These are phyloP conservation scores for Harrya chromipes DNA, from an alignment of 768 basidiomycete species.

Conservation along the genomic window DNA sequence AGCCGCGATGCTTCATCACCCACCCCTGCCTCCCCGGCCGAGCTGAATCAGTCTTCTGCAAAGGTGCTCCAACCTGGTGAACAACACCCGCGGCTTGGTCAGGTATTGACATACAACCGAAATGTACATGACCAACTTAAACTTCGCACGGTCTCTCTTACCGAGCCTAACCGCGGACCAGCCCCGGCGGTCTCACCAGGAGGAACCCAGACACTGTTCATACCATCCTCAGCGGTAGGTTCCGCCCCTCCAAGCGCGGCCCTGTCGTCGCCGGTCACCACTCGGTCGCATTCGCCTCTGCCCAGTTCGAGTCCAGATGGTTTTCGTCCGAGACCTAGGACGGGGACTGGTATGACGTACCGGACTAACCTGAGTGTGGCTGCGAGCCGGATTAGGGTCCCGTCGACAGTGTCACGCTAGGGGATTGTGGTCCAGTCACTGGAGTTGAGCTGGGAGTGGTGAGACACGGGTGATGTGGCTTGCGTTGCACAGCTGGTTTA, in stretches of 20 bases:
- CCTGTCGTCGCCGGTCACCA: slow-evolving; percentile 7
- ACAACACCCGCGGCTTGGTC: slow-evolving; percentile 22
- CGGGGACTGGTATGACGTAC: slow-evolving; percentile 70
- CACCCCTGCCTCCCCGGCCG: not conserved
- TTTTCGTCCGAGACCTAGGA: slow-evolving; percentile 50
- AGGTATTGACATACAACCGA: slow-evolving; percentile 31
- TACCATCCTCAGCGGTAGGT: slow-evolving; percentile 2
- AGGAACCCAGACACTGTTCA: slow-evolving; percentile 21
- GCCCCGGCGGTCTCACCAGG: slow-evolving; percentile 15
- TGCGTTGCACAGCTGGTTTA: slow-evolving; percentile 6
- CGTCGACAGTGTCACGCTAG: slow-evolving; percentile 22
- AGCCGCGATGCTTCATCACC: slow-evolving; percentile 17
- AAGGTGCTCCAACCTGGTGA: slow-evolving; percentile 23
- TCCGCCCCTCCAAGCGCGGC: slow-evolving; percentile 9
- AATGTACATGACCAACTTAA: slow-evolving; percentile 36
- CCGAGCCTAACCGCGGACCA: slow-evolving; percentile 5
- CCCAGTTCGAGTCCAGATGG: slow-evolving; percentile 17
- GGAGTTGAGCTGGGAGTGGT: not conserved
- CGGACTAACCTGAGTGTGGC: slow-evolving; percentile 34
- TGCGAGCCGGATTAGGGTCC: slow-evolving; percentile 40
- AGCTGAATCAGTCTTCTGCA: slow-evolving; percentile 6
- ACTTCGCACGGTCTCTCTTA: slow-evolving; percentile 14
- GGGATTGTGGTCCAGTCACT: not conserved
- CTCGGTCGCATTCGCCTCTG: slow-evolving; percentile 20
- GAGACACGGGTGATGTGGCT: not conserved